A percentile compares a stretch with the other conserved stretches of the same genome.
These are phyloP conservation scores for Phytophthora meadii DNA, from an alignment of 352 stramenopile genomes.

Conservation along the genomic window DNA sequence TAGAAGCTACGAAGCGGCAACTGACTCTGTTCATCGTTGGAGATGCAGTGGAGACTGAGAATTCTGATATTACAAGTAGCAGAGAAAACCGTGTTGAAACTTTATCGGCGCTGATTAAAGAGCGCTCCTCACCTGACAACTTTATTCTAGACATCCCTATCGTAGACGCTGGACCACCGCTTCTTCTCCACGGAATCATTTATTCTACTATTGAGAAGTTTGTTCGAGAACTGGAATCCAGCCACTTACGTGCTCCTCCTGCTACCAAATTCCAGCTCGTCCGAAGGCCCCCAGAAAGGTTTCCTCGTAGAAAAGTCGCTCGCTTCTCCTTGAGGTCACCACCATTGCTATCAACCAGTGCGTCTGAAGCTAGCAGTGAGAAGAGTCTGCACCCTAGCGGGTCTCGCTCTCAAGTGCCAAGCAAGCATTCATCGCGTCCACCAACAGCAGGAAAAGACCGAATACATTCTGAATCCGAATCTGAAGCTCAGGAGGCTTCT, in stretches of 20 bases:
- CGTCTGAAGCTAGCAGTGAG: constrained; percentile 30
- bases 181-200: constrained; percentile 65
- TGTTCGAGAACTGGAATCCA: constrained; percentile 68
- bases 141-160: constrained; percentile 72
- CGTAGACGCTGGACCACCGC: constrained; percentile 48
- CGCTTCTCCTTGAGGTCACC: constrained; percentile 49
- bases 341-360: constrained; percentile 9
- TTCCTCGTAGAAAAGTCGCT: constrained; percentile 60
- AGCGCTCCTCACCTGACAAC: constrained; percentile 37
- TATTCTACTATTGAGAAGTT: constrained; percentile 67
- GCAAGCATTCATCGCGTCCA: constrained; percentile 23
- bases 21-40: constrained; percentile 34
- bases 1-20: constrained; percentile 36
- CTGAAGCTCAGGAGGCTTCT: constrained; percentile 1
- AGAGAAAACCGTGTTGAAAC: constrained; percentile 2
- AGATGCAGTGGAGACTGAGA: constrained; percentile 6
- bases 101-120: constrained; percentile 23
- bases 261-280: constrained; percentile 83
- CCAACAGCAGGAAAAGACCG: constrained; percentile 28
- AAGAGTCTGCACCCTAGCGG: constrained; percentile 15
- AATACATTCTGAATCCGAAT: no score
- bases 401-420: constrained; percentile 15
- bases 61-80: background rate
- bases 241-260: constrained; percentile 62
- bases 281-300: constrained; percentile 68